Percentiles rank a stretch among this genome's conserved stretches.
These are phyloP conservation scores for Urochloa ruziziensis DNA, from an alignment of 176 grass and related monocot species.

Conservation along the genomic window DNA sequence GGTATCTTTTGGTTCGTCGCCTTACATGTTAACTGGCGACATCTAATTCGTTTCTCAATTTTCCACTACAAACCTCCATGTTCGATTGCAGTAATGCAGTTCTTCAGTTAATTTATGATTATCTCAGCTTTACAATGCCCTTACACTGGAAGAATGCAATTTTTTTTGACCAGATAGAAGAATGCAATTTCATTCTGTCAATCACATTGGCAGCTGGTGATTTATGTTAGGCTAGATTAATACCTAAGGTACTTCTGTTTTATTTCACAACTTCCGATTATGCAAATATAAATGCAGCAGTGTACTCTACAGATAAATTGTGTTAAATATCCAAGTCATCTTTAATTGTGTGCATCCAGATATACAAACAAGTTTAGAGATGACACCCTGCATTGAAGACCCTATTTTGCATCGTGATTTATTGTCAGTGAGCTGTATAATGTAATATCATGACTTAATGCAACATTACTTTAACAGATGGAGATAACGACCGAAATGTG, in stretches of 20 bases:
- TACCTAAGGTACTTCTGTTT: neutral
- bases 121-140: neutral
- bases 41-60: neutral
- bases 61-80: neutral
- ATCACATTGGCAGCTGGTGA: neutral
- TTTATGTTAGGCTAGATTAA: neutral
- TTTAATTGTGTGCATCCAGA: neutral
- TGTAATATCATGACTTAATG: neutral
- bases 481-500: neutral
- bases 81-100: neutral
- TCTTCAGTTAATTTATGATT: neutral
- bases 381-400: neutral
- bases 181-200: neutral
- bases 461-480: neutral
- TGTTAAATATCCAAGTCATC: neutral
- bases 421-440: neutral
- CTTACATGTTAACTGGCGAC: neutral
- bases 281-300: neutral
- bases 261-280: neutral
- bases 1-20: too few relatives aligned
- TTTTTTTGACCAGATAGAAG: too few relatives aligned
- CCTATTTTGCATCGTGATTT: neutral
- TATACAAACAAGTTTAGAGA: neutral
- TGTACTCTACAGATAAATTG: neutral
- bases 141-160: neutral